Evolutionary conservation across 192 early-diverging fungal genomes (phyloP).

Genomic region (Podila minutissima): DNA sequence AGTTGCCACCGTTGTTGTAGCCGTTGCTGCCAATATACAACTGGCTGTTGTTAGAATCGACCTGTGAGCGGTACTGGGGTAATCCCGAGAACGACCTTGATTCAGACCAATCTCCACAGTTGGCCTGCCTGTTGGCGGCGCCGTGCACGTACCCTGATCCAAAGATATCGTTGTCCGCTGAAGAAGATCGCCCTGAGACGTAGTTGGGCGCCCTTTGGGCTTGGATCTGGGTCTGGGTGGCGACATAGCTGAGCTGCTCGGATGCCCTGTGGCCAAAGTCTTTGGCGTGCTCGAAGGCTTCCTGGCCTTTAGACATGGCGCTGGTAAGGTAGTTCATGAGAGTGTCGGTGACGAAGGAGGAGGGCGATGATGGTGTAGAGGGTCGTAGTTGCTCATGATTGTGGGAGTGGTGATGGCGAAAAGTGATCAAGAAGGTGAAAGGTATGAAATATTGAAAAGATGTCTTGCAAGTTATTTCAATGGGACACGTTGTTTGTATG

Average conservation of each 20-base stretch:
- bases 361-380: neutral
- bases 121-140: neutral
- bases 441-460: neutral
- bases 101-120: neutral
- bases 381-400: neutral
- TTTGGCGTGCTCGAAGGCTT: constrained; percentile 7
- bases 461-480: too few relatives aligned
- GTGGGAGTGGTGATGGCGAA: neutral
- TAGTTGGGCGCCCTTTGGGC: neutral
- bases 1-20: neutral
- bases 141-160: neutral
- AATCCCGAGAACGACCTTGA: neutral
- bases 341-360: constrained; percentile 15
- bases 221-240: neutral
- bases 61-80: neutral
- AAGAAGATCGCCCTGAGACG: neutral
- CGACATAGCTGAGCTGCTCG: constrained; percentile 13
- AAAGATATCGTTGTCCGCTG: neutral
- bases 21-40: neutral
- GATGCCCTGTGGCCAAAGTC: constrained; percentile 14
- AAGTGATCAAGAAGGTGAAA: neutral
- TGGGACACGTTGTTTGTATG: too few relatives aligned
- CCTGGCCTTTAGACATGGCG: constrained; percentile 31
- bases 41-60: neutral
- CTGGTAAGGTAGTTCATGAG: constrained; percentile 15